Evolutionary conservation across 805 yeast species (phyloP), one percentile per base, ranked within the genome.

Genomic region (Metschnikowia vanudenii): DNA sequence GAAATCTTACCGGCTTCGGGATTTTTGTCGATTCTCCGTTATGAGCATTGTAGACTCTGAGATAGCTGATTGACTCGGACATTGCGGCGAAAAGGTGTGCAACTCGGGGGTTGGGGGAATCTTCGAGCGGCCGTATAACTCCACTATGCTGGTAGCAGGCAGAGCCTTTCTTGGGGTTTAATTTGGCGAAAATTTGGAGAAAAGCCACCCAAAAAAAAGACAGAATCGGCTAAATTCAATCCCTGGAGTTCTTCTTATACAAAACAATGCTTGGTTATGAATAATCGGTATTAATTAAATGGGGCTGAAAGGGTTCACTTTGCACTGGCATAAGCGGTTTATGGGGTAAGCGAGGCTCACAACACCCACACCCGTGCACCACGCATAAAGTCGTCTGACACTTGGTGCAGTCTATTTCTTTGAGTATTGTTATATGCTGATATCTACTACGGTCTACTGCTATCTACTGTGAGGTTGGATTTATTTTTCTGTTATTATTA

Each of bases 1-100:
- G 72, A 49, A 63, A 71, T 47, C 75, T 58, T 30, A 73, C 58
- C 1, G 77, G 77, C 45, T 72, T 72, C 8, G 76, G 68, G 13
- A 71, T 58, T 39, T 57, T 57, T n/a, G 60, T 31, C 9, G 51
- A 40, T 7, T 56, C 57, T 6, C 77, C 77, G 47, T 59, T 69
- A 46, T 73, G 76, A 26, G 72, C 64, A 52, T 70, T 69, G 50
- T 66, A 65, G 4, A 72, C 56, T 14, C 55, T 51, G 37, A 72
- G 56, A 41, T 45, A 37, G 30, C 24, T 32, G 18, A 40, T 37
- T 10, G 41, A n/a, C 7, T 19, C 41, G 20, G 49, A 17, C 49
- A 45, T 45, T 34, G 13, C 3, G 17, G 8, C 9, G 14, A 22
- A 19, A 19, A 5, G 7, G 4, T 4, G 24, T 20, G 24, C 24